These are phyloP conservation scores for Geotrichum histeridarum DNA, from an alignment of 1,139 yeast species.

Conservation along the genomic window DNA sequence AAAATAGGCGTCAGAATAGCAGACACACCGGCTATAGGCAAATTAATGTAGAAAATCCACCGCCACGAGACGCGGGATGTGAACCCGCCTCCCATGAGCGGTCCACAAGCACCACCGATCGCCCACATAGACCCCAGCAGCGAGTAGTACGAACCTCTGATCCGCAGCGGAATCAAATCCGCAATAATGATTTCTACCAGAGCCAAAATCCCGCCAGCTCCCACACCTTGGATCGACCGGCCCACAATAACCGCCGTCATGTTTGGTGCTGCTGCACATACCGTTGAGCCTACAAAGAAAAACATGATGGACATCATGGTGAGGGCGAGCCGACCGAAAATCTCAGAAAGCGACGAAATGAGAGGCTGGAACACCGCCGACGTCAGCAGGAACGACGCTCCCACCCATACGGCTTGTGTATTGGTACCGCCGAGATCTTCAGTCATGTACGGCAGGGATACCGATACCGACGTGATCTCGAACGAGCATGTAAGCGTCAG, in stretches of 20 bases:
- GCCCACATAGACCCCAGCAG: constrained; percentile 50
- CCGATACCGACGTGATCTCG: constrained; percentile 31
- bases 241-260: constrained; percentile 63
- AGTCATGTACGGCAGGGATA: constrained; percentile 28
- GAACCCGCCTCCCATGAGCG: constrained; percentile 63
- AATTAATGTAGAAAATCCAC: constrained; percentile 69
- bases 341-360: constrained; percentile 31
- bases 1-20: constrained; percentile 43
- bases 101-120: constrained; percentile 57
- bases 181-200: constrained; percentile 55
- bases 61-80: constrained; percentile 62
- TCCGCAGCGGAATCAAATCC: constrained; percentile 55
- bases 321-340: constrained; percentile 29
- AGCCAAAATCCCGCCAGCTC: constrained; percentile 65
- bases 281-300: constrained; percentile 42
- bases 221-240: constrained; percentile 63
- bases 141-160: constrained; percentile 42
- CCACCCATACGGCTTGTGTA: constrained; percentile 32
- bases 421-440: constrained; percentile 29
- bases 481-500: constrained; percentile 26
- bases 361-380: constrained; percentile 32
- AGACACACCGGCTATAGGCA: constrained; percentile 61
- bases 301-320: constrained; percentile 24
- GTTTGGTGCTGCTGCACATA: constrained; percentile 52
- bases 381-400: constrained; percentile 30